Percentiles rank a stretch among this genome's conserved stretches.
Conservation (phyloP, 2,329 filamentous ascomycete genomes). For the Penicillium sp. region DNA sequence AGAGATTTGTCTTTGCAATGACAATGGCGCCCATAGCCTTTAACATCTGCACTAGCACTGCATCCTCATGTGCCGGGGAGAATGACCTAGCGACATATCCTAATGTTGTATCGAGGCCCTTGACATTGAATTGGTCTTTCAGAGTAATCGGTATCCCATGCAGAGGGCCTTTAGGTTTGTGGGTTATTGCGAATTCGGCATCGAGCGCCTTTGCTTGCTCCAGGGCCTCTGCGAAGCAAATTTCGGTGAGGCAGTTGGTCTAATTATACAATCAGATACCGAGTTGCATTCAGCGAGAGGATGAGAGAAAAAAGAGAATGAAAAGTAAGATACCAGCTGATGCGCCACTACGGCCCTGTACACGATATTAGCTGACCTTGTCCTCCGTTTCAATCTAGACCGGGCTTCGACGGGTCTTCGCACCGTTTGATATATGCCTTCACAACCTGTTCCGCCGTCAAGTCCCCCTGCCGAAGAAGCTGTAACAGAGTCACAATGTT, state of each 20-base stretch:
- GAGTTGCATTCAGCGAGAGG: not conserved
- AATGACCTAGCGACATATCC: slow-evolving; percentile 61
- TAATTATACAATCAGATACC: slow-evolving; percentile 11
- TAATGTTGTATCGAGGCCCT: slow-evolving; percentile 61
- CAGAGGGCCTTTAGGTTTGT: slow-evolving; percentile 53
- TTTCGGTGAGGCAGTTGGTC: slow-evolving; percentile 45
- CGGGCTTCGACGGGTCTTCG: too few species aligned
- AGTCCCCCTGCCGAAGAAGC: slow-evolving; percentile 26
- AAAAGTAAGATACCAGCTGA: slow-evolving; percentile 25
- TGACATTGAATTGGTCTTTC: slow-evolving; percentile 67
- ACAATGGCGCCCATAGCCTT: slow-evolving; percentile 56
- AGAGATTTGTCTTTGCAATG: slow-evolving; percentile 58
- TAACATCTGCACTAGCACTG: slow-evolving; percentile 55
- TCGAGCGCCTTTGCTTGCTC: slow-evolving; percentile 37
- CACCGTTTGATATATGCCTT: slow-evolving; percentile 41
- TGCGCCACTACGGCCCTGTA: slow-evolving; percentile 35
- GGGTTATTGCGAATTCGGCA: slow-evolving; percentile 29
- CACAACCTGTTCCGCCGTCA: slow-evolving; percentile 34
- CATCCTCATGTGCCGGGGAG: slow-evolving; percentile 54
- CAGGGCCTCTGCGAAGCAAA: slow-evolving; percentile 41
- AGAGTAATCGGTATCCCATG: slow-evolving; percentile 61
- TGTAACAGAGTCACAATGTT: slow-evolving; percentile 27
- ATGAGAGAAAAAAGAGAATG: not conserved
- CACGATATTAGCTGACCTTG: not conserved
- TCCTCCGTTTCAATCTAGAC: not conserved